These are phyloP conservation scores for Ligustrum vulgare DNA, from an alignment of 257 asterid genomes.

Conservation along the genomic window DNA sequence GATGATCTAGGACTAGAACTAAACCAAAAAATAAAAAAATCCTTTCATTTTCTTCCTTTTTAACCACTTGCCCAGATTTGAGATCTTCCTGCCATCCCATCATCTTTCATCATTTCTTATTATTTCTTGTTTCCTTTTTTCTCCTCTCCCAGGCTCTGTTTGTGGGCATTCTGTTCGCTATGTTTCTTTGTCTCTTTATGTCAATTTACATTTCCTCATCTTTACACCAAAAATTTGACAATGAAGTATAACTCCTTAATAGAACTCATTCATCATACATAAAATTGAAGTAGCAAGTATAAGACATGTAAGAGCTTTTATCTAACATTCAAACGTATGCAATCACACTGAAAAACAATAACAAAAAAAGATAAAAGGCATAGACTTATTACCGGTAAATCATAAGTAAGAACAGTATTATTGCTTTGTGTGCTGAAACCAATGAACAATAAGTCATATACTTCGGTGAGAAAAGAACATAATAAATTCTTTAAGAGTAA, in stretches of 20 bases:
- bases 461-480: slow-evolving; percentile 24
- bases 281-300: not conserved
- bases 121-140: not conserved
- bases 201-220: not conserved
- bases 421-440: slow-evolving; percentile 79
- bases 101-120: not conserved
- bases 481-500: slow-evolving; percentile 12
- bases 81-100: not conserved
- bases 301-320: not conserved
- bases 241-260: not conserved
- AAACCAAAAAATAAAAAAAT: not conserved
- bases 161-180: not conserved
- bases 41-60: not conserved
- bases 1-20: not conserved
- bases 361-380: not conserved
- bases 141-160: not conserved
- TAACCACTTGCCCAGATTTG: not conserved
- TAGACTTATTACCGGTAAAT: slow-evolving; percentile 72
- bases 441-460: slow-evolving; percentile 21
- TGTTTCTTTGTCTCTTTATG: not conserved
- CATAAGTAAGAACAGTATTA: slow-evolving; percentile 63
- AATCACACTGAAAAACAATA: slow-evolving; percentile 1
- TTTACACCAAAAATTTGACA: not conserved
- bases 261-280: not conserved
- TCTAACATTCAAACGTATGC: not conserved